Conservation (phyloP, 441 rosid species). For the Jatropha multifida region DNA sequence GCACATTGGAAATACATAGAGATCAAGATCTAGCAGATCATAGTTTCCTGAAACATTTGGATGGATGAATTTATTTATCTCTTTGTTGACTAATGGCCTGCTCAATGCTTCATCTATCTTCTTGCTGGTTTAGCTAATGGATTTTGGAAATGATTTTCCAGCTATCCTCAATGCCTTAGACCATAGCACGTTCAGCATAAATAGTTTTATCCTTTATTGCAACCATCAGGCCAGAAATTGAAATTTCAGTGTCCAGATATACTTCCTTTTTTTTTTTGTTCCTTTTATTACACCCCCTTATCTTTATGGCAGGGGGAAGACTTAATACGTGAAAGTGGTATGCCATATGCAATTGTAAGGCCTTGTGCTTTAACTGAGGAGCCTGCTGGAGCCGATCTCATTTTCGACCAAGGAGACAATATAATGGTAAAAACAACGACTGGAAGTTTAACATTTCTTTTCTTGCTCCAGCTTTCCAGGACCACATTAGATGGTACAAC, state of each 20-base stretch:
- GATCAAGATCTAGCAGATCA: no score
- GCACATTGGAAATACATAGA: no score
- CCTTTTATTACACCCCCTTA: background rate
- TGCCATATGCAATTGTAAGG: conserved; percentile 79
- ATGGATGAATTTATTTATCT: no score
- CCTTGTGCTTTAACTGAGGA: conserved; percentile 93
- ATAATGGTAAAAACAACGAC: conserved; percentile 45
- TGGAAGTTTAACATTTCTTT: conserved; percentile 3
- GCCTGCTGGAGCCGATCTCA: conserved; percentile 93
- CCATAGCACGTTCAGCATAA: no score
- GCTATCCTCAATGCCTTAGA: no score
- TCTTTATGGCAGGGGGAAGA: conserved; percentile 67
- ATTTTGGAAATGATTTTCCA: background rate
- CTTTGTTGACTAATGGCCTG: no score
- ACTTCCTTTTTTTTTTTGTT: background rate
- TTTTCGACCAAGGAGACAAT: conserved; percentile 90
- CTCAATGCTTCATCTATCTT: no score
- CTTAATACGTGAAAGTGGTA: conserved; percentile 76
- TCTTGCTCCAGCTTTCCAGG: background rate
- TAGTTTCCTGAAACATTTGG: no score
- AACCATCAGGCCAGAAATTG: background rate
- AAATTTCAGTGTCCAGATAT: background rate
- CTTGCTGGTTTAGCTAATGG: background rate
- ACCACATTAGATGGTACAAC: background rate
- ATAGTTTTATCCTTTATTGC: no score